A percentile compares a stretch with the other conserved stretches of the same genome.
These are phyloP conservation scores for Camelina sativa DNA, from an alignment of 345 rosid species.

Conservation along the genomic window DNA sequence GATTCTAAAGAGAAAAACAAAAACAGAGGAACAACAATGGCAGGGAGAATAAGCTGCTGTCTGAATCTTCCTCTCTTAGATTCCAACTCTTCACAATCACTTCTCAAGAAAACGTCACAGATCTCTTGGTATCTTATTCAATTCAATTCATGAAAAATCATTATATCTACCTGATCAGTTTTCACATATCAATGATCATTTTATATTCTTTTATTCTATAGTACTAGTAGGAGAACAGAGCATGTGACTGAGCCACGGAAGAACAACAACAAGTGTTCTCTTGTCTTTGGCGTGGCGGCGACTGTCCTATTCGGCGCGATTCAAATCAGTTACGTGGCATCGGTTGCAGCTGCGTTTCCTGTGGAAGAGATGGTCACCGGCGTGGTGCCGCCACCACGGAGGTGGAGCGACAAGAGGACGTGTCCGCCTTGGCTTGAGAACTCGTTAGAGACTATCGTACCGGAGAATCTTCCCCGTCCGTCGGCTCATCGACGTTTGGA, in stretches of 20 bases:
- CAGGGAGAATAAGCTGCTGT: constrained; percentile 49
- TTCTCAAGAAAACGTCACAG: constrained; percentile 5
- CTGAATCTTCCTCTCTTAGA: constrained; percentile 51
- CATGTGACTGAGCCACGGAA: constrained; percentile 28
- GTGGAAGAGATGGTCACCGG: background rate
- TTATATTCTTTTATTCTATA: background rate
- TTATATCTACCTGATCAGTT: background rate
- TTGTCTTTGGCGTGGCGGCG: constrained; percentile 39
- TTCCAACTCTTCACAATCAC: constrained; percentile 14
- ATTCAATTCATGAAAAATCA: background rate
- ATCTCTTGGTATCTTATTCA: constrained; percentile 31
- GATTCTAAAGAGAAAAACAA: constrained; percentile 35
- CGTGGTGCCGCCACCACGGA: constrained; percentile 2
- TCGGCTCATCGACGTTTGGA: constrained; percentile 51
- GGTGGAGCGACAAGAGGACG: constrained; percentile 63
- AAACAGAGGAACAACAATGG: constrained; percentile 46
- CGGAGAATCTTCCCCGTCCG: constrained; percentile 71
- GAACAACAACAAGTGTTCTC: constrained; percentile 13
- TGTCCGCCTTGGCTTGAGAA: constrained; percentile 61
- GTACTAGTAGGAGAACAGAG: constrained; percentile 32
- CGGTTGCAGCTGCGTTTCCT: constrained; percentile 32
- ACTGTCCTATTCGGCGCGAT: background rate
- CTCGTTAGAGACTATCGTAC: constrained; percentile 58
- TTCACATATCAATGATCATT: background rate
- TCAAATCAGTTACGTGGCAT: constrained; percentile 27